Conservation (phyloP, 805 yeast genomes). For the Sungouiella blattae region DNA sequence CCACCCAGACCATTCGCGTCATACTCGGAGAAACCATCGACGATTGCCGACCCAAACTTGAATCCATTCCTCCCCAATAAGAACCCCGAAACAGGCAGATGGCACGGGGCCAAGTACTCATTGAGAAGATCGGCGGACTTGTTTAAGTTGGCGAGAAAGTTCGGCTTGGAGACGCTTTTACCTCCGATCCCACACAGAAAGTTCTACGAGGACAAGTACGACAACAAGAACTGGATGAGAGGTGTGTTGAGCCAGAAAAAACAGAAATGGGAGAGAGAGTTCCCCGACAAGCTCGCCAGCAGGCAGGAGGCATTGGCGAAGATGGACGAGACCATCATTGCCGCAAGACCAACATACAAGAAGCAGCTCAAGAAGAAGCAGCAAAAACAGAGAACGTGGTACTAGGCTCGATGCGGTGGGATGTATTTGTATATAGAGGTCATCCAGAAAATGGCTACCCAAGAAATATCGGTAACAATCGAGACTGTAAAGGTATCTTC, state of each 20-base stretch:
- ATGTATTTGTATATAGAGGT: no score
- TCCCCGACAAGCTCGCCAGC: slow-evolving; percentile 53
- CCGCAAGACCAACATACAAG: slow-evolving; percentile 51
- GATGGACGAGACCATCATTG: slow-evolving; percentile 63
- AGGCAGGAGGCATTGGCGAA: slow-evolving; percentile 63
- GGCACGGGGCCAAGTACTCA: slow-evolving; percentile 76
- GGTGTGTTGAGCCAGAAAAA: slow-evolving; percentile 81
- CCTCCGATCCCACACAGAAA: slow-evolving; percentile 66
- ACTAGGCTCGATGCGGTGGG: no score
- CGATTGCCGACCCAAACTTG: slow-evolving; percentile 63
- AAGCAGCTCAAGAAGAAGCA: slow-evolving; percentile 36
- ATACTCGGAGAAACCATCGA: slow-evolving; percentile 63
- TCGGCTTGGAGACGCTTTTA: slow-evolving; percentile 74
- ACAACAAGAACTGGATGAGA: slow-evolving; percentile 62
- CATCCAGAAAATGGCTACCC: no score
- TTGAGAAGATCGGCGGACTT: slow-evolving; percentile 79
- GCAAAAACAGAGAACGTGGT: slow-evolving; percentile 36
- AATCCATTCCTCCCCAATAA: slow-evolving; percentile 87
- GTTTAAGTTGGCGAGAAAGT: slow-evolving; percentile 75
- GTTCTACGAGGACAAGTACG: slow-evolving; percentile 77
- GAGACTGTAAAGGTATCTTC: no score
- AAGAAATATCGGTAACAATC: no score
- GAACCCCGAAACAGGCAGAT: slow-evolving; percentile 74
- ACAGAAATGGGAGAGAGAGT: slow-evolving; percentile 71
- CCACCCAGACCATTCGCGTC: slow-evolving; percentile 80